These are phyloP conservation scores for Amanita inopinata DNA, from an alignment of 768 basidiomycete species.

Conservation along the genomic window DNA sequence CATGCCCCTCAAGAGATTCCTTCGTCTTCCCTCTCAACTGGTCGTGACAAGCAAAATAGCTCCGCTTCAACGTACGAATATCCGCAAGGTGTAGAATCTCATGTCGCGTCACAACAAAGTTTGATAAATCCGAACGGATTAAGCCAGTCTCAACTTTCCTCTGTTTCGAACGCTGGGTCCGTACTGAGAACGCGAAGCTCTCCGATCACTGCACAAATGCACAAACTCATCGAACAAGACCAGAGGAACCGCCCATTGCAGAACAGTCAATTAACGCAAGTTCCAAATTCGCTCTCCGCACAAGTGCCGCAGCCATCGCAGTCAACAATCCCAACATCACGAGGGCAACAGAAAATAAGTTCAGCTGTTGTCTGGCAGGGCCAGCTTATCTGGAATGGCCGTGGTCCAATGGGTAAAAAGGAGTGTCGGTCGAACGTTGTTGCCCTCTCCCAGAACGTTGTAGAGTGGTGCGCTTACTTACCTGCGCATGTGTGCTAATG, in stretches of 20 bases:
- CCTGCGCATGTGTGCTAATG: conserved; percentile 2
- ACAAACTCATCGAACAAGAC: conserved; percentile 39
- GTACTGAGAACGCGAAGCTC: neutral
- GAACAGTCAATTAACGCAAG: conserved; percentile 1
- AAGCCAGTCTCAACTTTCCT: neutral
- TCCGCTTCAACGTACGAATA: neutral
- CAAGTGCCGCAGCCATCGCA: conserved; percentile 10
- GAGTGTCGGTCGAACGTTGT: conserved; percentile 34
- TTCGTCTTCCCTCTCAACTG: neutral
- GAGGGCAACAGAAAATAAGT: conserved; percentile 12
- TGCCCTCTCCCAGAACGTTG: conserved; percentile 18
- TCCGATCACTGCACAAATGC: conserved; percentile 30
- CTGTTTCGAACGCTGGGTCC: neutral
- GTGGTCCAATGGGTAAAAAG: conserved; percentile 22
- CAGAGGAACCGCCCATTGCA: conserved; percentile 16
- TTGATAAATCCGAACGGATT: neutral
- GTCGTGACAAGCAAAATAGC: conserved; percentile 2
- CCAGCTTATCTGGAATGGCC: conserved; percentile 34
- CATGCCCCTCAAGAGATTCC: neutral
- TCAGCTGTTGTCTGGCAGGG: conserved; percentile 35
- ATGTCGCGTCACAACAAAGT: conserved; percentile 2
- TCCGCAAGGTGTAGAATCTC: conserved; percentile 5
- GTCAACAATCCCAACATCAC: conserved; percentile 11
- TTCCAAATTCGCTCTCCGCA: neutral
- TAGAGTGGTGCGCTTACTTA: conserved; percentile 24